Evolutionary conservation across 176 grass and related monocot genomes (phyloP), one percentile per base, ranked within the genome.

Genomic region (Avena atlantica): DNA sequence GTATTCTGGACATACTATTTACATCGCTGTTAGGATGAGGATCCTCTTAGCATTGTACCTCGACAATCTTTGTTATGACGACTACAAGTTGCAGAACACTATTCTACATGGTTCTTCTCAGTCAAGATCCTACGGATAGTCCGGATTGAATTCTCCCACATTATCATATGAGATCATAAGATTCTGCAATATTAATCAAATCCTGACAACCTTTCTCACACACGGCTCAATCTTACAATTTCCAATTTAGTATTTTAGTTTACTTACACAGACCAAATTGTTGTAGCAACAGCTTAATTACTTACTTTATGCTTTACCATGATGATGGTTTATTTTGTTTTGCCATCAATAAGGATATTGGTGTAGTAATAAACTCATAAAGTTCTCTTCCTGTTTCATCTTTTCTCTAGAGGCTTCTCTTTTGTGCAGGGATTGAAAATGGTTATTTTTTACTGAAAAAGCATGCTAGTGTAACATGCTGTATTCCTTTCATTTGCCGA

Each of bases 241-340:
- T 49, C 37, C 19, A 60, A 27, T 73, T 53, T 84, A 16, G n/a
- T 61, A 74, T 84, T 73, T 53, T 84, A 16, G n/a, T 61, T 84
- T 84, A 60, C 20, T 84, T 60, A 47, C 16, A 5, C 15, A 60
- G n/a, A 70, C 23, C 9, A 45, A 16, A 29, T 24, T 70, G 12
- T 23, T 72, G 4, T 70, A 47, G 69, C 0, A 37, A 21, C 70
- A 12, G 10, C 8, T 72, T 14, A 40, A 25, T 45, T 60, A 74
- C 5, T 74, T 74, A 24, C 3, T 58, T 74, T 24, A 56, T 70
- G 36, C 9, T 23, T 62, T 51, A 10, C 9, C 37, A 42, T 72
- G 53, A 40, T 84, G 9, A 62, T 70, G 0, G 44, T 78, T 36
- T 45, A 13, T 50, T 44, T 78, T 50, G 24, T 13, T 37, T 31